A percentile compares a stretch with the other conserved stretches of the same genome.
Evolutionary conservation across 257 asterid genomes (phyloP).

Genomic region (Echium plantagineum): DNA sequence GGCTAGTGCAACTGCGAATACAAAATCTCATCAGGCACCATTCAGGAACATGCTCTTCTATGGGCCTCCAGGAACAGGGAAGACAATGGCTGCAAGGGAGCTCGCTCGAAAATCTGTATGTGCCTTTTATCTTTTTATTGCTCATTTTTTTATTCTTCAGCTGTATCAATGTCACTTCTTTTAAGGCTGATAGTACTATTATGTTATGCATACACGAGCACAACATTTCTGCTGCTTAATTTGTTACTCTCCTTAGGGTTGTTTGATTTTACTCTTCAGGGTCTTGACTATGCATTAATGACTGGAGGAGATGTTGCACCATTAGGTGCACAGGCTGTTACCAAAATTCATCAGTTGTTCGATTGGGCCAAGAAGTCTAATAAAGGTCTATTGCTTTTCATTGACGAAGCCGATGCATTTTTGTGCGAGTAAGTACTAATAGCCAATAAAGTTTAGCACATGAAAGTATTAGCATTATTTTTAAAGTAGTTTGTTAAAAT

Average conservation of each 20-base stretch:
- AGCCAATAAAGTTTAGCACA: too few species aligned
- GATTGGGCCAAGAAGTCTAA: constrained; percentile 93
- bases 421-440: constrained; percentile 77
- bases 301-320: constrained; percentile 99
- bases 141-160: background rate
- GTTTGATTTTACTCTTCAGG: constrained; percentile 30
- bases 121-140: constrained; percentile 1
- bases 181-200: too few species aligned
- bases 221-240: background rate
- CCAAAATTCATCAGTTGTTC: constrained; percentile 88
- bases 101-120: constrained; percentile 91
- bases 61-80: constrained; percentile 98
- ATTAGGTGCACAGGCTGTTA: constrained; percentile 87
- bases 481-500: too few species aligned
- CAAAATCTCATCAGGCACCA: constrained; percentile 86
- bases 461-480: too few species aligned
- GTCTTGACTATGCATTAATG: constrained; percentile 95
- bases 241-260: background rate
- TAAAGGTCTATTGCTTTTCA: constrained; percentile 79
- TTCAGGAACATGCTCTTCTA: constrained; percentile 87
- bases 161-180: too few species aligned
- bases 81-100: constrained; percentile 98
- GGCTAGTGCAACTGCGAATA: constrained; percentile 75
- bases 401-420: constrained; percentile 98
- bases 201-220: background rate